phyloP scores from a whole-genome alignment of 1,284 basidiomycete genomes.

The Fomitopsis betulina region DNA sequence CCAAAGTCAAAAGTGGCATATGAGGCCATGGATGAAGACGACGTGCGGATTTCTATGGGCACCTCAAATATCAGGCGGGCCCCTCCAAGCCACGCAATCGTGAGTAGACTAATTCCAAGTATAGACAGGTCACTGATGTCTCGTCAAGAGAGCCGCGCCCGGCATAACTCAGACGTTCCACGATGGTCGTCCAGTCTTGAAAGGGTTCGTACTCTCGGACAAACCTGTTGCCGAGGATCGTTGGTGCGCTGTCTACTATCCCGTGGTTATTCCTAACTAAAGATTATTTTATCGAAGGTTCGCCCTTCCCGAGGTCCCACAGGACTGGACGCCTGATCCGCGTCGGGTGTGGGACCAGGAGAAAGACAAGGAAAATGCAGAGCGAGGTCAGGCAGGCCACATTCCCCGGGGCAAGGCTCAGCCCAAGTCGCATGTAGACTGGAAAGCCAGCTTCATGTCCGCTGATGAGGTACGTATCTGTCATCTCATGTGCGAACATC shows the following conservation, averaged over 20 bases:
- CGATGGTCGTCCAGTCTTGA: slow-evolving; percentile 71
- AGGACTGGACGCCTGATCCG: slow-evolving; percentile 85
- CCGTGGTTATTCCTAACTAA: slow-evolving; percentile 7
- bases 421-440: slow-evolving; percentile 36
- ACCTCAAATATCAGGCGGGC: slow-evolving; percentile 7
- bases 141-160: slow-evolving; percentile 14
- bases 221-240: slow-evolving; percentile 68
- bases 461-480: slow-evolving; percentile 55
- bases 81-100: slow-evolving; percentile 19
- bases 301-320: slow-evolving; percentile 73
- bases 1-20: slow-evolving; percentile 63
- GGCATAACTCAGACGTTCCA: slow-evolving; percentile 29
- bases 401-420: slow-evolving; percentile 14
- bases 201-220: slow-evolving; percentile 73
- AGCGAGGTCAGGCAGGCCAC: slow-evolving; percentile 11
- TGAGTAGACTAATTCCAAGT: slow-evolving; percentile 8
- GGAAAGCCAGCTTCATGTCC: slow-evolving; percentile 50
- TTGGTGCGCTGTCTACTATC: slow-evolving; percentile 47
- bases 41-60: slow-evolving; percentile 33
- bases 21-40: slow-evolving; percentile 65
- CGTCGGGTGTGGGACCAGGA: slow-evolving; percentile 67
- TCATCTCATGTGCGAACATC: not conserved
- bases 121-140: slow-evolving; percentile 1
- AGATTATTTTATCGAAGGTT: slow-evolving; percentile 50
- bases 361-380: slow-evolving; percentile 45